Conservation (phyloP, 116 monocot genomes). For the Zostera marina region DNA sequence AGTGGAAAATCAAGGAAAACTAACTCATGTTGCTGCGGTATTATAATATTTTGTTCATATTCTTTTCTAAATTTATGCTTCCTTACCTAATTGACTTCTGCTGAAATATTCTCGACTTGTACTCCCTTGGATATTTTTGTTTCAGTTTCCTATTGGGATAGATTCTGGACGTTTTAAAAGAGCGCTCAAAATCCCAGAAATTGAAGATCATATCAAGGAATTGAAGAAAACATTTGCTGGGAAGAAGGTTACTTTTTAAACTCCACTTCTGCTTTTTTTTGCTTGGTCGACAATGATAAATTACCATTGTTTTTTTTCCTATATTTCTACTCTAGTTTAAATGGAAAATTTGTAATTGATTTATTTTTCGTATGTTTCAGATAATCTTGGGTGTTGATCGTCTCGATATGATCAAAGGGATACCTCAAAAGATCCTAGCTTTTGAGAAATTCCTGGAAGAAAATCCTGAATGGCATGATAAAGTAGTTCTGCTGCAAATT, state of each 20-base stretch:
- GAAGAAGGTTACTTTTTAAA: conserved; percentile 51
- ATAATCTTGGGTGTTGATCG: conserved; percentile 97
- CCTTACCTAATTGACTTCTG: no score
- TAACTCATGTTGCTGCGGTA: conserved; percentile 94
- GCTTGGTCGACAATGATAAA: neutral
- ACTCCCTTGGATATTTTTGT: no score
- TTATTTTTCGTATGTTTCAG: conserved; percentile 12
- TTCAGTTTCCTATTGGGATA: conserved; percentile 96
- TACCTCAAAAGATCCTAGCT: conserved; percentile 95
- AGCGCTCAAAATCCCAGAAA: conserved; percentile 74
- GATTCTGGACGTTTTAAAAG: conserved; percentile 86
- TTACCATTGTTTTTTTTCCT: no score
- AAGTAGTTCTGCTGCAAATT: conserved; percentile 89
- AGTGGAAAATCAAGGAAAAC: conserved; percentile 93
- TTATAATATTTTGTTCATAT: neutral
- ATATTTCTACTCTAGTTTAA: no score
- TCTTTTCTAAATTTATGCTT: neutral
- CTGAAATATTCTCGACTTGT: no score
- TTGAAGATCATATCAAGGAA: conserved; percentile 66
- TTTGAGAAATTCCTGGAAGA: conserved; percentile 99
- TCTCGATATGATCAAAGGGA: conserved; percentile 98
- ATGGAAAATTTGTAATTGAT: no score
- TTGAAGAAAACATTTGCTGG: conserved; percentile 73
- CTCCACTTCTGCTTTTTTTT: neutral
- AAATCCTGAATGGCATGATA: conserved; percentile 71